phyloP scores from a whole-genome alignment of 2,329 filamentous ascomycete genomes.

The Ceratocystis papillata region DNA sequence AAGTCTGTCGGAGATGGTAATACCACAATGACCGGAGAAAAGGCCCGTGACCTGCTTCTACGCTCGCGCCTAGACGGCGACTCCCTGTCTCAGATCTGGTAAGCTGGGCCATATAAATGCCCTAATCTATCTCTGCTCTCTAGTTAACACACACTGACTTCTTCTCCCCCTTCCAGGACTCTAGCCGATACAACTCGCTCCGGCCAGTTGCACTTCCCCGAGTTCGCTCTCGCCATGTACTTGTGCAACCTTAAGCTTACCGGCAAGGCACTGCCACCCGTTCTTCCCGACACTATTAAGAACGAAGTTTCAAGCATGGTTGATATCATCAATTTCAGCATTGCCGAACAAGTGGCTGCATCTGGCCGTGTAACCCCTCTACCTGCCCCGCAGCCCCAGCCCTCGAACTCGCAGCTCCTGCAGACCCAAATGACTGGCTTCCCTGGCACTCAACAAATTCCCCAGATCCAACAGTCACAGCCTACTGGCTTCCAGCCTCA shows the following conservation, averaged over 20 bases:
- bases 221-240: conserved; percentile 97
- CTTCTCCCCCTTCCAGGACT: conserved; percentile 47
- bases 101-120: conserved; percentile 28
- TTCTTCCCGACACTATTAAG: conserved; percentile 72
- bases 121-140: not conserved
- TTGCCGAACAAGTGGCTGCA: conserved; percentile 58
- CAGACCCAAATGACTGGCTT: conserved; percentile 60
- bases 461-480: conserved; percentile 24
- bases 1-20: conserved; percentile 78
- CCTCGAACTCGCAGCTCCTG: conserved; percentile 57
- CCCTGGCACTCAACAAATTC: conserved; percentile 39
- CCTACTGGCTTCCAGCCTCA: conserved; percentile 35
- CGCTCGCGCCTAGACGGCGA: conserved; percentile 81
- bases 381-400: conserved; percentile 56
- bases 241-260: conserved; percentile 89
- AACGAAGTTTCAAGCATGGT: conserved; percentile 99
- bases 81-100: conserved; percentile 88
- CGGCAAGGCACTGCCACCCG: conserved; percentile 65
- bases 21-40: conserved; percentile 81
- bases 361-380: conserved; percentile 40
- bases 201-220: conserved; percentile 89
- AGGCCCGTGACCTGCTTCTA: conserved; percentile 78
- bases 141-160: not conserved
- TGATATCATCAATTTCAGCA: conserved; percentile 93
- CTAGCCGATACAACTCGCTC: conserved; percentile 92